Evolutionary conservation across 2,329 filamentous ascomycete genomes (phyloP).

Genomic region (Samsoniella hepiali): DNA sequence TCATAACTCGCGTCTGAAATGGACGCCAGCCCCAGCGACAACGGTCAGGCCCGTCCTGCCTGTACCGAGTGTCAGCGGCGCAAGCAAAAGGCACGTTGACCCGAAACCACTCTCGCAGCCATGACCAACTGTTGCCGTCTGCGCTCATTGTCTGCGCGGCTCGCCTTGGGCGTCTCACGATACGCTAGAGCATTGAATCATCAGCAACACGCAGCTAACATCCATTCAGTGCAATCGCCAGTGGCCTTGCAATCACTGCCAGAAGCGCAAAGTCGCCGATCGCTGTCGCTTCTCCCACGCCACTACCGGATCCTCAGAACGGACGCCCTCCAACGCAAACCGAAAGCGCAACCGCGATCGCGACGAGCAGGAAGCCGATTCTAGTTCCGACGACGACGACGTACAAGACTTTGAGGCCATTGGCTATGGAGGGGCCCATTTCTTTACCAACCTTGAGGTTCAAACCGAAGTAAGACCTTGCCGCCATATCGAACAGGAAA

Average conservation of each 20-base stretch:
- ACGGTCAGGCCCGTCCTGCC: slow-evolving; percentile 30
- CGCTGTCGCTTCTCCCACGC: slow-evolving; percentile 33
- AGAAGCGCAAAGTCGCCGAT: slow-evolving; percentile 38
- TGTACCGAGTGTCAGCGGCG: slow-evolving; percentile 43
- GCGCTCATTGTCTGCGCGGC: not conserved
- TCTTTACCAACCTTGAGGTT: slow-evolving; percentile 29
- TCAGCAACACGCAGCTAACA: slow-evolving; percentile 18
- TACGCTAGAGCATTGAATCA: not conserved
- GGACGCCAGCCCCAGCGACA: slow-evolving; percentile 20
- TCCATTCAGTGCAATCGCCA: slow-evolving; percentile 35
- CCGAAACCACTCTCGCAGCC: not conserved
- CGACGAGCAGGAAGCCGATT: slow-evolving; percentile 20
- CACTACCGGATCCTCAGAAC: slow-evolving; percentile 24
- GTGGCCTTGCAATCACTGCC: slow-evolving; percentile 40
- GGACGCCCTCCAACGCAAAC: slow-evolving; percentile 11
- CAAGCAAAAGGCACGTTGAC: slow-evolving; percentile 37
- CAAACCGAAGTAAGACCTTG: slow-evolving; percentile 25
- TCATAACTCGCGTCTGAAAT: not conserved
- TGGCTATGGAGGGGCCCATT: slow-evolving; percentile 35
- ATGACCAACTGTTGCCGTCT: not conserved
- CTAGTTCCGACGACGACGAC: slow-evolving; percentile 25
- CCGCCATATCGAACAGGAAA: not conserved
- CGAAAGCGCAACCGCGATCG: slow-evolving; percentile 19
- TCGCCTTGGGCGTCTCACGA: not conserved
- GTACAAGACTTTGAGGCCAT: slow-evolving; percentile 32